Conservation (phyloP, 495 filamentous ascomycete genomes). For the Xeromyces bisporus region DNA sequence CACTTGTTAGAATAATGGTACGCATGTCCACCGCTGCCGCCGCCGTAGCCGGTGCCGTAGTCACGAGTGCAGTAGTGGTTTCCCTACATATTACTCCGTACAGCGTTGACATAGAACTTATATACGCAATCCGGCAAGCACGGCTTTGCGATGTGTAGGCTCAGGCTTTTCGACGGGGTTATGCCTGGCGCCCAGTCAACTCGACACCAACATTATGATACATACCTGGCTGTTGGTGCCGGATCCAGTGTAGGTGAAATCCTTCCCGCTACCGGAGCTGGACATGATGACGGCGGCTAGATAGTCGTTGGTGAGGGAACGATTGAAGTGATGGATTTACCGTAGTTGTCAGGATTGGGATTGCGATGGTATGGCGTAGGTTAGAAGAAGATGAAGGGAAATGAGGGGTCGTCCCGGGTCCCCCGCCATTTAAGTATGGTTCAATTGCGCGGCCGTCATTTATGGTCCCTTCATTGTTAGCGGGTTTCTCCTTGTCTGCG, state of each 20-base stretch:
- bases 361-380: too few species aligned
- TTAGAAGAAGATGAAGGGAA: too few species aligned
- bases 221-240: conserved; percentile 32
- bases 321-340: too few species aligned
- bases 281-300: too few species aligned
- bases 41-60: conserved; percentile 22
- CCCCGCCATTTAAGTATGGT: too few species aligned
- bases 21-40: conserved; percentile 10
- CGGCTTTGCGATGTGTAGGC: too few species aligned
- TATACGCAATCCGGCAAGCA: background rate
- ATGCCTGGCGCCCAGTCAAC: background rate
- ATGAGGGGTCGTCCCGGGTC: too few species aligned
- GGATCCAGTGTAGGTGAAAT: conserved; percentile 22
- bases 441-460: too few species aligned
- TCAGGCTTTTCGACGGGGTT: background rate
- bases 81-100: conserved; percentile 13
- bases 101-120: background rate
- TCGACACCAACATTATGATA: background rate
- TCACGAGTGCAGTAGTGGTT: conserved; percentile 36
- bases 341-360: too few species aligned
- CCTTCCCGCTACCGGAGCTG: conserved; percentile 9
- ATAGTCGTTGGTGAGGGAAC: too few species aligned
- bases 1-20: conserved; percentile 37
- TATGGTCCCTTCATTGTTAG: too few species aligned
- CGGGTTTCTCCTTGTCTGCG: too few species aligned